Conservation (phyloP, 2,329 filamentous ascomycete genomes). For the Phaeomoniella chlamydospora region DNA sequence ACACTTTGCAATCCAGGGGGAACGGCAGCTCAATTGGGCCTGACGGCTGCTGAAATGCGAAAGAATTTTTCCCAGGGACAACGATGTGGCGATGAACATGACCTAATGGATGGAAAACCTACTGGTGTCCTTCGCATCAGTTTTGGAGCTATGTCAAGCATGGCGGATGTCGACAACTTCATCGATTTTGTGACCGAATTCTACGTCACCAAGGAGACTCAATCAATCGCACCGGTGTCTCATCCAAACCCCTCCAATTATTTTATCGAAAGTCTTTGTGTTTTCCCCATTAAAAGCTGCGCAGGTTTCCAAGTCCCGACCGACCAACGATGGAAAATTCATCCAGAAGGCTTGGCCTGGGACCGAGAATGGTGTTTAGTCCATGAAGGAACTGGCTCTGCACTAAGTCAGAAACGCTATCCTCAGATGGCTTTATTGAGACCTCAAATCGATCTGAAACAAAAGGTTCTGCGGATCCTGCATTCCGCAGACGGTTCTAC, state of each 20-base stretch:
- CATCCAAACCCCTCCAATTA: conserved; percentile 16
- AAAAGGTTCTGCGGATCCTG: conserved; percentile 48
- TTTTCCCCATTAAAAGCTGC: conserved; percentile 94
- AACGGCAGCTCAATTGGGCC: conserved; percentile 54
- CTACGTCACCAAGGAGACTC: conserved; percentile 30
- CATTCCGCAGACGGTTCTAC: conserved; percentile 19
- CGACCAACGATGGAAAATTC: conserved; percentile 57
- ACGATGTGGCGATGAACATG: conserved; percentile 69
- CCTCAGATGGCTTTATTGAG: conserved; percentile 75
- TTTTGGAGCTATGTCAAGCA: conserved; percentile 77
- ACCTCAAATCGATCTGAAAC: conserved; percentile 57
- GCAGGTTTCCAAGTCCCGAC: conserved; percentile 59
- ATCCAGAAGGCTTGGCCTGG: conserved; percentile 74
- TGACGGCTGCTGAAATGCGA: conserved; percentile 69
- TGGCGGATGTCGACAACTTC: conserved; percentile 58
- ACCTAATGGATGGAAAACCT: conserved; percentile 70
- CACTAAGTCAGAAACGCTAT: conserved; percentile 77
- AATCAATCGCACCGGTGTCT: conserved; percentile 6
- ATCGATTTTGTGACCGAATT: conserved; percentile 59
- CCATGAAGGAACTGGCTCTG: conserved; percentile 70
- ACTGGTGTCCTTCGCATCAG: conserved; percentile 79
- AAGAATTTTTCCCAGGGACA: conserved; percentile 74
- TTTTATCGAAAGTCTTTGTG: conserved; percentile 48
- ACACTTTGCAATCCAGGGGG: conserved; percentile 87
- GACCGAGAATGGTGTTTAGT: conserved; percentile 95